Evolutionary conservation across 225 moss, liverwort and hornwort genomes (phyloP).

Genomic region (Physcomitrellopsis africana): DNA sequence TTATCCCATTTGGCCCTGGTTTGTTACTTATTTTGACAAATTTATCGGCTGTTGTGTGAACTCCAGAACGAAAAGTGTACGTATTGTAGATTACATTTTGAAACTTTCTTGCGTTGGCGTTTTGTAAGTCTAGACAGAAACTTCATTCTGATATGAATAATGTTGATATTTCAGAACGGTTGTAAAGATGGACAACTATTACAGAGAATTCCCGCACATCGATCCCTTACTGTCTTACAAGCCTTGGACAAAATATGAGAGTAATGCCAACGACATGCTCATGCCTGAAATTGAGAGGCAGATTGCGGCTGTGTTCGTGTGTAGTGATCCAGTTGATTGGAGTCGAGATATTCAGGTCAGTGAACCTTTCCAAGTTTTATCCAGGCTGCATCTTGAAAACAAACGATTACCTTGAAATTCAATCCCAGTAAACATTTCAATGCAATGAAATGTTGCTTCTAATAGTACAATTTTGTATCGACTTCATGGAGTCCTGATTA

Average conservation of each 20-base stretch:
- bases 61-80: neutral
- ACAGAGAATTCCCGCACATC: conserved; percentile 54
- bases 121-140: neutral
- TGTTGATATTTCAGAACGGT: conserved; percentile 54
- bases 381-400: neutral
- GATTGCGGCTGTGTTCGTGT: conserved; percentile 71
- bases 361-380: neutral
- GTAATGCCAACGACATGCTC: neutral
- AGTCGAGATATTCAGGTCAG: conserved; percentile 72
- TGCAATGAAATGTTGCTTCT: neutral
- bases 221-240: conserved; percentile 64
- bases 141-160: conserved; percentile 12
- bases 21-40: neutral
- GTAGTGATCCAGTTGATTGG: conserved; percentile 78
- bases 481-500: neutral
- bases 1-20: neutral
- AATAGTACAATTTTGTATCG: neutral
- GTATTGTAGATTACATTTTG: neutral
- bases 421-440: neutral
- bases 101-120: neutral
- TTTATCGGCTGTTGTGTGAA: neutral
- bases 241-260: conserved; percentile 43
- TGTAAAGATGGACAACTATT: conserved; percentile 54
- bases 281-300: conserved; percentile 29
- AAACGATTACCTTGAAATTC: neutral